A percentile compares a stretch with the other conserved stretches of the same genome.
Evolutionary conservation across 108 stramenopile genomes (phyloP).

Genomic region (Mayamaea pseudoterrestris): DNA sequence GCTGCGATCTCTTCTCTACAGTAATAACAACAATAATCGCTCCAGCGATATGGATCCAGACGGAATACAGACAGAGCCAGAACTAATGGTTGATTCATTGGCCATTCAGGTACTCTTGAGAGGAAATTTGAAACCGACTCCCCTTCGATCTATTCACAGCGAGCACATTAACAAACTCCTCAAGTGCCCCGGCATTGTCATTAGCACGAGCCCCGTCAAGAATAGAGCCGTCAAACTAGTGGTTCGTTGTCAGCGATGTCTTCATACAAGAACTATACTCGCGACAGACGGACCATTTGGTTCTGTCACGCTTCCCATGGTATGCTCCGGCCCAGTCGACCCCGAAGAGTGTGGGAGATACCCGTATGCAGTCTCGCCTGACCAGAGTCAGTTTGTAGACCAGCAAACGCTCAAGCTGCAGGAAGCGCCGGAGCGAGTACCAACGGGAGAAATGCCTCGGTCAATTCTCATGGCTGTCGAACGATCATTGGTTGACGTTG

Average conservation of each 20-base stretch:
- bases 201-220: constrained; percentile 71
- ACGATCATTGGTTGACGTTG: constrained; percentile 80
- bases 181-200: constrained; percentile 93
- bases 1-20: constrained; percentile 44
- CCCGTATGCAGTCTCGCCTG: constrained; percentile 85
- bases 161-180: constrained; percentile 88
- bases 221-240: constrained; percentile 71
- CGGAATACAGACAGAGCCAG: constrained; percentile 5
- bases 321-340: constrained; percentile 32
- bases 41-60: constrained; percentile 8
- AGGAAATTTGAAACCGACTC: constrained; percentile 61
- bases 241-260: constrained; percentile 81
- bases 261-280: constrained; percentile 39
- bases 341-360: constrained; percentile 66
- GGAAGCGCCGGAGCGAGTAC: constrained; percentile 87
- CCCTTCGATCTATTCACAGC: constrained; percentile 83
- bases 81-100: neutral
- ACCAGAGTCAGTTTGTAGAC: constrained; percentile 87
- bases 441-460: constrained; percentile 96
- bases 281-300: constrained; percentile 50
- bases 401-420: constrained; percentile 96
- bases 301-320: constrained; percentile 34
- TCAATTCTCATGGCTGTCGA: constrained; percentile 87
- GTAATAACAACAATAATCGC: neutral
- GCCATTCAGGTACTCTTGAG: constrained; percentile 63